Percentiles rank a stretch among this genome's conserved stretches.
phyloP scores from a whole-genome alignment of 139 green algal species.

The Asterochloris sp. region DNA sequence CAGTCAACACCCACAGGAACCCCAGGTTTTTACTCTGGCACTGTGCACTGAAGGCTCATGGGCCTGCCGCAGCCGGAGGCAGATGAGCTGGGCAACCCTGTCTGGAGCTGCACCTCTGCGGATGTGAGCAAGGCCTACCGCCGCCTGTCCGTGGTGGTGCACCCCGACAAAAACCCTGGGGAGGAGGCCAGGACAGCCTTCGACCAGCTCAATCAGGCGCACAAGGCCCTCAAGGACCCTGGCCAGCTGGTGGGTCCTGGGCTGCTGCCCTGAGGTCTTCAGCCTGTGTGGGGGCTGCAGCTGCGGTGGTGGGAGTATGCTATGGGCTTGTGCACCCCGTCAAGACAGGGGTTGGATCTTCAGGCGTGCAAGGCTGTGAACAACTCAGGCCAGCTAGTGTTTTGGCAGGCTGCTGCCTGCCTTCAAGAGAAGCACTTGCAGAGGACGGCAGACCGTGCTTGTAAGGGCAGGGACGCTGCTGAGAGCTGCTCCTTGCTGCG shows the following conservation, averaged over 20 bases:
- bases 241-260: conserved; percentile 31
- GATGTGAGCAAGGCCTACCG: conserved; percentile 69
- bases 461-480: background rate
- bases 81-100: conserved; percentile 59
- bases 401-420: background rate
- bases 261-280: background rate
- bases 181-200: conserved; percentile 50
- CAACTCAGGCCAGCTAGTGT: background rate
- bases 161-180: conserved; percentile 74
- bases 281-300: background rate
- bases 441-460: background rate
- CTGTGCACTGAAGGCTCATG: conserved; percentile 46
- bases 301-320: background rate
- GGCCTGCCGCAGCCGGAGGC: conserved; percentile 54
- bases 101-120: conserved; percentile 45
- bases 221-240: conserved; percentile 56
- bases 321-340: background rate
- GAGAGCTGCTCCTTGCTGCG: background rate
- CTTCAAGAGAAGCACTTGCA: background rate
- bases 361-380: background rate
- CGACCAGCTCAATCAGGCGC: conserved; percentile 65
- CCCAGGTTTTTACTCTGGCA: background rate
- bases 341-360: background rate
- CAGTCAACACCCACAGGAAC: too few relatives aligned
- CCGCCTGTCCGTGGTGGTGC: conserved; percentile 70